Percentiles rank a stretch among this genome's conserved stretches.
These are phyloP conservation scores for Leptographium radiaticola DNA, from an alignment of 2,329 filamentous ascomycete species.

Conservation along the genomic window DNA sequence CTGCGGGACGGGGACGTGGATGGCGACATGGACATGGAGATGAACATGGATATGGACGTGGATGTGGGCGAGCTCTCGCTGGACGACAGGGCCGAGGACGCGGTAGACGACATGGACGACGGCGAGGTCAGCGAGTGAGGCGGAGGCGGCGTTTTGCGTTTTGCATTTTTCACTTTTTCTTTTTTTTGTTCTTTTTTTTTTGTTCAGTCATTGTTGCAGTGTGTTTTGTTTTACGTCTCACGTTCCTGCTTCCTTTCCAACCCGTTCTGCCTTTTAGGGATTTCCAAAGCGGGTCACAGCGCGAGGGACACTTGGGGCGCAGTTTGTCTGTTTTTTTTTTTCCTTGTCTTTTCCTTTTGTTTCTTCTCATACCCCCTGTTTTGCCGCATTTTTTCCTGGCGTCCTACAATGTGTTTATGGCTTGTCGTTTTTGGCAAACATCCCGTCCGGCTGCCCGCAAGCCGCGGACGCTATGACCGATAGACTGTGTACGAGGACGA, in stretches of 20 bases:
- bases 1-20: conserved; percentile 3
- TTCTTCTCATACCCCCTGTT: conserved; percentile 1
- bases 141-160: too few species aligned
- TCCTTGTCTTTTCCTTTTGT: neutral
- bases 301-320: neutral
- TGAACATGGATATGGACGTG: neutral
- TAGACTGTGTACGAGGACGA: conserved; percentile 1
- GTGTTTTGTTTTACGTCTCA: too few species aligned
- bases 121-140: conserved; percentile 20
- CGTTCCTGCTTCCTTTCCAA: too few species aligned
- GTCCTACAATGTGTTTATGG: neutral
- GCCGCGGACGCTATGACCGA: neutral
- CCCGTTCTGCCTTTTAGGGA: neutral
- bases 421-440: neutral
- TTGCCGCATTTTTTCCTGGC: conserved; percentile 3
- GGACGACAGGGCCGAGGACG: neutral
- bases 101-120: conserved; percentile 15
- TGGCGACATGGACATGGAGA: too few species aligned
- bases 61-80: neutral
- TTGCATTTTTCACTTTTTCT: neutral
- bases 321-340: neutral
- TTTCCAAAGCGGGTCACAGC: neutral
- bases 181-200: too few species aligned
- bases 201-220: too few species aligned
- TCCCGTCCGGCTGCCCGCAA: too few species aligned